A percentile compares a stretch with the other conserved stretches of the same genome.
These are phyloP conservation scores for Trypanosoma vivax DNA, from an alignment of 208 protist species.

Conservation along the genomic window DNA sequence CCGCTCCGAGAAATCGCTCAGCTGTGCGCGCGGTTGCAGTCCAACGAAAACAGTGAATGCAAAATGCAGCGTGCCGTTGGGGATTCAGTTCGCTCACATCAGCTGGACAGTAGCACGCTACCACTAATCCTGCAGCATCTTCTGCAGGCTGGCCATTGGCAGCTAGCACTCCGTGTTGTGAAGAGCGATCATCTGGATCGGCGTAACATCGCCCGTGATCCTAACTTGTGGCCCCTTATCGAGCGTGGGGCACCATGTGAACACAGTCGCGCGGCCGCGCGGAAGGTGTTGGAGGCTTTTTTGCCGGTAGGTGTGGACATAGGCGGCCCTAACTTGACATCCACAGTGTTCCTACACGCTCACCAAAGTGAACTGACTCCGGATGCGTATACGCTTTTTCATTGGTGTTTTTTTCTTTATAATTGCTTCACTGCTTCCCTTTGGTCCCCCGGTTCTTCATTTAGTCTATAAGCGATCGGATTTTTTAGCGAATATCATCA, in stretches of 20 bases:
- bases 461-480: too few relatives aligned
- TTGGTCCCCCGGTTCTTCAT: too few relatives aligned
- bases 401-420: too few relatives aligned
- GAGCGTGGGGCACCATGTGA: conserved; percentile 38
- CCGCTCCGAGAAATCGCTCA: conserved; percentile 36
- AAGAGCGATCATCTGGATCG: conserved; percentile 41
- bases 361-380: too few relatives aligned
- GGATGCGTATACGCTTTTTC: too few relatives aligned
- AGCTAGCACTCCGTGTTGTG: conserved; percentile 45
- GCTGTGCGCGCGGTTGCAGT: conserved; percentile 43
- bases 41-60: conserved; percentile 17
- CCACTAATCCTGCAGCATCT: conserved; percentile 65
- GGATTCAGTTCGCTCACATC: conserved; percentile 47
- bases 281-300: conserved; percentile 23
- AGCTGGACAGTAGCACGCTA: conserved; percentile 58
- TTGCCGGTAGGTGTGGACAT: conserved; percentile 10
- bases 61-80: conserved; percentile 36
- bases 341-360: too few relatives aligned
- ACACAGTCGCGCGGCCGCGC: conserved; percentile 24
- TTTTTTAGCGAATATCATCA: too few relatives aligned
- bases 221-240: conserved; percentile 60
- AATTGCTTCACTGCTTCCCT: too few relatives aligned
- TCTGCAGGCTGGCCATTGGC: conserved; percentile 41
- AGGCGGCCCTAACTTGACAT: not conserved
- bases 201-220: conserved; percentile 38